phyloP scores from a whole-genome alignment of 768 basidiomycete species.

The Trametes sanguinea region DNA sequence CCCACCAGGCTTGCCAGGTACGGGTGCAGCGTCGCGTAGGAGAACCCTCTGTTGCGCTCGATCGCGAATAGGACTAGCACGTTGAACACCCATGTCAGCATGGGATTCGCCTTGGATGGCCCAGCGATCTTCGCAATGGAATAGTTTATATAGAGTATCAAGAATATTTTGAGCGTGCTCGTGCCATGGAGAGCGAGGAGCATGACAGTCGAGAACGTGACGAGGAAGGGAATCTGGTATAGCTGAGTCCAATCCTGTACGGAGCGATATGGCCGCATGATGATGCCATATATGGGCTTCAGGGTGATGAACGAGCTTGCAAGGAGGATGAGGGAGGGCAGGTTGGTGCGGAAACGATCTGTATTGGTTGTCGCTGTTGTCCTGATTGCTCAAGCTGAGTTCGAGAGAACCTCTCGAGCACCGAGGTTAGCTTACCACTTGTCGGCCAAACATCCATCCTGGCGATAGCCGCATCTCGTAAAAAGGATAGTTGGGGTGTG shows the following conservation, averaged over 20 bases:
- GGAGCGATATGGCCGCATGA: slow-evolving; percentile 23
- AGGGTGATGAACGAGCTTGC: slow-evolving; percentile 54
- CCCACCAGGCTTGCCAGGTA: slow-evolving; percentile 63
- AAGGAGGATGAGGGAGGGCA: slow-evolving; percentile 61
- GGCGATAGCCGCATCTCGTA: slow-evolving; percentile 59
- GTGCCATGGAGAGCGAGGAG: slow-evolving; percentile 79
- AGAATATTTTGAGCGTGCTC: slow-evolving; percentile 73
- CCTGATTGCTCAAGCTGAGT: slow-evolving; percentile 47
- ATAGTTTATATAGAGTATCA: slow-evolving; percentile 74
- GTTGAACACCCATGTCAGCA: slow-evolving; percentile 81
- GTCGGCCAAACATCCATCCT: slow-evolving; percentile 84
- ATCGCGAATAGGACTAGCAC: slow-evolving; percentile 71
- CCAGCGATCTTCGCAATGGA: slow-evolving; percentile 50
- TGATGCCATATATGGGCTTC: slow-evolving; percentile 51
- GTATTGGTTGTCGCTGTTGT: slow-evolving; percentile 92
- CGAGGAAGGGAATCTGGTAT: slow-evolving; percentile 57
- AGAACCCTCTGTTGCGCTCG: slow-evolving; percentile 74
- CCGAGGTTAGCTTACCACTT: slow-evolving; percentile 59
- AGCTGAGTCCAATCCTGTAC: slow-evolving; percentile 30
- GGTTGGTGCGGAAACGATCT: slow-evolving; percentile 81
- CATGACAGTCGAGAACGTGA: slow-evolving; percentile 62
- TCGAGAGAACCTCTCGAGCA: too few species aligned
- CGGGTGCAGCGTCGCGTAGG: slow-evolving; percentile 57
- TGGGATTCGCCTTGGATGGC: slow-evolving; percentile 47
- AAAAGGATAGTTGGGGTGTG: slow-evolving; percentile 70